Evolutionary conservation across 2,329 filamentous ascomycete species (phyloP), one percentile per base, ranked within the genome.

Genomic region (Ophiognomonia clavigignenti-juglandacearum): DNA sequence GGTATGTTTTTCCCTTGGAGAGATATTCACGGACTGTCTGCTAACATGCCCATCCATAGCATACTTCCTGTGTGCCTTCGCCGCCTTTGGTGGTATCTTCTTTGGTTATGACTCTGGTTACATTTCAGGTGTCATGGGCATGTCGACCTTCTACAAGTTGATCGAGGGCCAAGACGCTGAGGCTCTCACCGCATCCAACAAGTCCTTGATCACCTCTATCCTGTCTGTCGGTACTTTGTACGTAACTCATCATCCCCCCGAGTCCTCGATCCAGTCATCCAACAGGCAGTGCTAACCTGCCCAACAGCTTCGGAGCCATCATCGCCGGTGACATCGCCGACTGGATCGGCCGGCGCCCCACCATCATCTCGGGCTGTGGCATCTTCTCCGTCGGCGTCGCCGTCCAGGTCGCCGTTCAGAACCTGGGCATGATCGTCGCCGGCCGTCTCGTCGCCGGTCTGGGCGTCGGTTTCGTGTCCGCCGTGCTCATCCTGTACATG

Each of bases 401-500:
- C 48, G 68, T 86, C 35, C 76, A 86, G 64, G 78, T 76, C 46
- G 69, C 75, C 38, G 74, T 77, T 53, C 66, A 64, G 34, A 70
- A 71, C 48, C 61, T 77, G 36, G 74, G 67, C 34, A 66, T 78
- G 39, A 75, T 85, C 48, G 78, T 82, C 10, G 73, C 78, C 53
- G 82, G 82, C 57, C 80, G 83, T 68, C 63, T 86, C 47, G 67
- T 86, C 56, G 77, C 81, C 18, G 83, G 82, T 54, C 63, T 78
- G 43, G 83, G 82, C 66, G 80, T 85, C 50, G 83, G 83, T 55
- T 84, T 85, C 61, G 80, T 83, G 50, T 83, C 80, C 3, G 79
- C 82, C 53, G 77, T 83, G 53, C 80, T 85, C 61, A 82, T 85
- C 56, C 68, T 85, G 46, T 86, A 93, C 78, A 92, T 93, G 86